Evolutionary conservation across 2,329 filamentous ascomycete species (phyloP), one percentile per base, ranked within the genome.

Genomic region (Thelonectria rubi): DNA sequence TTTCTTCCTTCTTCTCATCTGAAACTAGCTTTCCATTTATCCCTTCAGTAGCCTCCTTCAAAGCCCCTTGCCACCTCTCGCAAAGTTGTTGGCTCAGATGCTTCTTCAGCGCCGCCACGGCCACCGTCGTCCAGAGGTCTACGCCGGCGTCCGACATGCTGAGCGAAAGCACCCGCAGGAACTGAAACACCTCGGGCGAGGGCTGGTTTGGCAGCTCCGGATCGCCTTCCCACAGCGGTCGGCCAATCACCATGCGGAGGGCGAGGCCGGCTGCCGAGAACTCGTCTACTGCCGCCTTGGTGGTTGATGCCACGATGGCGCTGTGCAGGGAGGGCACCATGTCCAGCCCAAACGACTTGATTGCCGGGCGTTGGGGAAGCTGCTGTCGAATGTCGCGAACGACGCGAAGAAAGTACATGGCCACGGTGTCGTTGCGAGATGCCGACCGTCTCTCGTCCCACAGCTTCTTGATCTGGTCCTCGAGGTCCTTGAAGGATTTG

Each of bases 91-190:
- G 75, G 6, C 79, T 74, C 6, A 93, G 72, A 47, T 80, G 74
- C n/a, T 70, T 73, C 76, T 93, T 95, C 65, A 97, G 71, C 1
- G 80, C 79, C 1, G 70, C 69, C 1, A 94, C 85, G 0, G 91
- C 91, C 2, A 82, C 81, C 2, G 86, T 83, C 55, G 89, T 93
- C 94, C 94, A 98, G 3, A 97, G 76, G 74, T 97, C 94, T 47
- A 86, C 81, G 0, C 94, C 94, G 3, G 85, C 80, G 12, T 83
- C 80, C 3, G 84, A 84, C 92, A 97, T 96, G 5, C 83, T 80
- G 48, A 80, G 78, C 5, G 86, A 85, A 26, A 97, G 73, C 46
- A 82, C 82, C 21, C 87, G 86, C 50, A 97, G 72, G 56, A 96
- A 88, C 62, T 84, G 86, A 72, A 97, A 97, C 0, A 88, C 81